A percentile compares a stretch with the other conserved stretches of the same genome.
Conservation (phyloP, 2,329 filamentous ascomycete genomes). For the Fusarium heterosporum region DNA sequence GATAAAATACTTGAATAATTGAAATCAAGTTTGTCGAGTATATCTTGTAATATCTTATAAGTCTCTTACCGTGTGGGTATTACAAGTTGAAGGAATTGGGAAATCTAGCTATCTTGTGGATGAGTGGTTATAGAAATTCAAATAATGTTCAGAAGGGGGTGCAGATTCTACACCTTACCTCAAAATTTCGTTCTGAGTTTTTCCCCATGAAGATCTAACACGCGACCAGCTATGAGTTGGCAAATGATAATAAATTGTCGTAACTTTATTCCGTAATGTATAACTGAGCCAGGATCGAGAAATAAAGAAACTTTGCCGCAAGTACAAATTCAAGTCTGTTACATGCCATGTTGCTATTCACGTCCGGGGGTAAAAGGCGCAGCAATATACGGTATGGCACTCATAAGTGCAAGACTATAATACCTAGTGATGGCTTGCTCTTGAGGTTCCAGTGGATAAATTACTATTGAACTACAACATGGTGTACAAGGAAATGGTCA, state of each 20-base stretch:
- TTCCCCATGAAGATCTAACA: not conserved
- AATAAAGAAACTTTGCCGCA: too few species aligned
- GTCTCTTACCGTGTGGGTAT: not conserved
- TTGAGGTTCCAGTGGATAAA: too few species aligned
- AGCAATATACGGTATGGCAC: too few species aligned
- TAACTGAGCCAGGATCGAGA: too few species aligned
- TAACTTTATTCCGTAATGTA: not conserved
- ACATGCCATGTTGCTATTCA: too few species aligned
- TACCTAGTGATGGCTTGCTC: too few species aligned
- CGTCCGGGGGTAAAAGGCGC: too few species aligned
- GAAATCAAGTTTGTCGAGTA: not conserved
- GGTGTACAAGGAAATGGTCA: not conserved
- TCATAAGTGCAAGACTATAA: too few species aligned
- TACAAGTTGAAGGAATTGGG: not conserved
- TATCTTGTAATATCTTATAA: not conserved
- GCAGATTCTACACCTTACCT: not conserved
- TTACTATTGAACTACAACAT: not conserved
- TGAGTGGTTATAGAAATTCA: not conserved
- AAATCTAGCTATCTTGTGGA: not conserved
- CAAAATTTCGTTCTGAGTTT: not conserved
- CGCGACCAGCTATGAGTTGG: not conserved
- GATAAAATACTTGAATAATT: not conserved
- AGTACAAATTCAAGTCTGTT: too few species aligned
- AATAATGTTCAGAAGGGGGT: not conserved
- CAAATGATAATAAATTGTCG: not conserved